phyloP scores from a whole-genome alignment of 2,329 filamentous ascomycete genomes.

The Fusarium palustre region DNA sequence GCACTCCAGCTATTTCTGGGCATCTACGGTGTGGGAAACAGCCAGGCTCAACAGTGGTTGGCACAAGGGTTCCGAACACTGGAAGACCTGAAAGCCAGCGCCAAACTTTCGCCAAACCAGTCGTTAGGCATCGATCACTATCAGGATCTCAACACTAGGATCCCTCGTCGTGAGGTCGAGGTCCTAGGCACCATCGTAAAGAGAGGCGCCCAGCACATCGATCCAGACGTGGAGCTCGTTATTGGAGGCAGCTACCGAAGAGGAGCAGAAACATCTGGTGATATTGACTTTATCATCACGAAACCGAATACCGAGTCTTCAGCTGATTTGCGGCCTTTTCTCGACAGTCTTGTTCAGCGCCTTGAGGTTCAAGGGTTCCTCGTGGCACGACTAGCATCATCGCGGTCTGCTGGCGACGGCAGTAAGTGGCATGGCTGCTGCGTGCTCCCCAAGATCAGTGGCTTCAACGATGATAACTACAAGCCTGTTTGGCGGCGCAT shows the following conservation, averaged over 20 bases:
- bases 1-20: conserved; percentile 77
- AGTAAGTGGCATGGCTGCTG: conserved; percentile 93
- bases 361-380: conserved; percentile 75
- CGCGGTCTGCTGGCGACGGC: conserved; percentile 61
- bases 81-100: conserved; percentile 73
- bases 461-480: conserved; percentile 51
- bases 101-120: conserved; percentile 75
- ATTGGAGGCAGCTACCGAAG: conserved; percentile 88
- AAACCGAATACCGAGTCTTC: conserved; percentile 67
- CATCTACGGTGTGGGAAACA: conserved; percentile 81
- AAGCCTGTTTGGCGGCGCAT: conserved; percentile 78
- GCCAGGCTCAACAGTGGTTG: conserved; percentile 80
- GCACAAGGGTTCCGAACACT: conserved; percentile 79
- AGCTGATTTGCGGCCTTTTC: conserved; percentile 69
- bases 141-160: conserved; percentile 80
- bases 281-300: conserved; percentile 88
- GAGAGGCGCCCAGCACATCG: conserved; percentile 67
- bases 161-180: conserved; percentile 81
- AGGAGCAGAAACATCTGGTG: conserved; percentile 78
- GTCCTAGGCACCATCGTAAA: conserved; percentile 75
- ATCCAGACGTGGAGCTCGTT: conserved; percentile 74
- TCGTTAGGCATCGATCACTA: conserved; percentile 82
- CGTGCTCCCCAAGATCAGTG: conserved; percentile 66
- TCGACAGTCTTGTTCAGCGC: conserved; percentile 70
- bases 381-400: conserved; percentile 73